Conservation (phyloP, 2,329 filamentous ascomycete species). For the Mycosphaerella sp. region DNA sequence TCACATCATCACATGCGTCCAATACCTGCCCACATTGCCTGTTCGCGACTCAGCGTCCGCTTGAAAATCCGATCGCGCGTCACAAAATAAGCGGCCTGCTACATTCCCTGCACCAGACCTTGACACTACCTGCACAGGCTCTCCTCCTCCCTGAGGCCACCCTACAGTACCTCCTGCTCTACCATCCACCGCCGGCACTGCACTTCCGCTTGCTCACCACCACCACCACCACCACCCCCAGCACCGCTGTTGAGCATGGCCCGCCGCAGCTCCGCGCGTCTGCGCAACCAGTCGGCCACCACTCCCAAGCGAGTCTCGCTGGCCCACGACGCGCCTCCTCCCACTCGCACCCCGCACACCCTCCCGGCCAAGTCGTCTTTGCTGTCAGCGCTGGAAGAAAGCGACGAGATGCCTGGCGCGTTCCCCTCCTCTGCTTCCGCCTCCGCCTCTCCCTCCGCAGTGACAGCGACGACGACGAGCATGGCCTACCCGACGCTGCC, state of each 20-base stretch:
- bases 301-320: constrained; percentile 34
- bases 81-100: too few relatives aligned
- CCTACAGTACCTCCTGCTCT: too few relatives aligned
- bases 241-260: constrained; percentile 23
- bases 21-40: too few relatives aligned
- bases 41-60: too few relatives aligned
- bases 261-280: constrained; percentile 31
- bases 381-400: constrained; percentile 43
- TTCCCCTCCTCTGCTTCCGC: constrained; percentile 30
- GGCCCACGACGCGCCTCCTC: constrained; percentile 27
- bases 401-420: constrained; percentile 36
- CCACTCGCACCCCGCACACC: constrained; percentile 28
- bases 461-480: not conserved
- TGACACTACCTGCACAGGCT: too few relatives aligned
- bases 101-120: too few relatives aligned
- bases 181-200: too few relatives aligned
- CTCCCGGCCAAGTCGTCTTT: constrained; percentile 38
- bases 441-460: constrained; percentile 23
- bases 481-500: constrained; percentile 17
- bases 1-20: too few relatives aligned
- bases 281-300: constrained; percentile 23
- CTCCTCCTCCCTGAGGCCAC: too few relatives aligned
- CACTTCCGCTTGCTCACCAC: not conserved
- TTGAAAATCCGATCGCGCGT: too few relatives aligned
- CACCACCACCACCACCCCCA: not conserved